Base-by-base conservation (phyloP, 345 rosid species). In the Salix dunnii region DNA sequence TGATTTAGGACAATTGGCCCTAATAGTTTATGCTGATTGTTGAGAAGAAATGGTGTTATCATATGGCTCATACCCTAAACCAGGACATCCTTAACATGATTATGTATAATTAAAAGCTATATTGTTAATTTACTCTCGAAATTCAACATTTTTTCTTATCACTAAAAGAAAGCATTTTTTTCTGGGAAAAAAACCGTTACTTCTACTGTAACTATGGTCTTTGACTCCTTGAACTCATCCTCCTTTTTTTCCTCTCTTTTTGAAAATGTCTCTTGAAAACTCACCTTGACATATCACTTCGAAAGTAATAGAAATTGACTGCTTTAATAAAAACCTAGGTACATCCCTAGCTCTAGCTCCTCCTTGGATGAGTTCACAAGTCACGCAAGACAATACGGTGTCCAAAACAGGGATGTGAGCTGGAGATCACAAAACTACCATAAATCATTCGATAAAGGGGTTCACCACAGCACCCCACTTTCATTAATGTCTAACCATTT, bases 391-490 rank as follows among this genome's bases (percentile, higher is more conserved):
- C 74, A 60, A 43, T 40, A 61, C 79, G 43, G 69, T 76, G 63
- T 27, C 46, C n/a, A n/a, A 72, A 61, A 72, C 20, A 21, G 36
- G 68, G 35, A 20, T 25, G 40, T 77, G 71, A 71, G 80, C 75
- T 77, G 80, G 76, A 77, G 40, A 77, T 71, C 66, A 71, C 80
- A 77, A 77, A 65, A 35, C 58, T 25, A 72, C 42, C 49, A 61
- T 62, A 38, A 78, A 51, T 55, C 58, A 49, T 65, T 48, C 35
- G 46, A 68, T 21, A 53, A 25, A 76, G 28, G 66, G 53, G 7
- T 46, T 68, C 13, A 28, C 25, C 49, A 36, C 17, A 23, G 20
- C 40, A 53, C 67, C 55, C 67, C 67, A 68, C 72, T 76, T 30
- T 27, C 73, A 58, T 68, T 51, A 36, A 55, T 76, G 10, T 5